These are phyloP conservation scores for Nadsonia starkeyi-henricii DNA, from an alignment of 1,139 yeast genomes.

Conservation along the genomic window DNA sequence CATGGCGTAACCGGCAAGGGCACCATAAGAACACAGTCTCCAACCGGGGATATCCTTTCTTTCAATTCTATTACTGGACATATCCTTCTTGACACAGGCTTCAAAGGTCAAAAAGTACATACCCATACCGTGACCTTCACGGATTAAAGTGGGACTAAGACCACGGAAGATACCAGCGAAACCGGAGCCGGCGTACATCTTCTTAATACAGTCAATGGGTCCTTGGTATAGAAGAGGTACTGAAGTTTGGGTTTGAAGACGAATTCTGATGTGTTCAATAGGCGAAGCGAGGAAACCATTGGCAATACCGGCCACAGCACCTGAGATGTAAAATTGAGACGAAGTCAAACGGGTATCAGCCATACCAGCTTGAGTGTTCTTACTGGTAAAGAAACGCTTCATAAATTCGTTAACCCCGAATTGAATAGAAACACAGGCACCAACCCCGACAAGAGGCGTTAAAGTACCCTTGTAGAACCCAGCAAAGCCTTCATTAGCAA, in stretches of 20 bases:
- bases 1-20: slow-evolving; percentile 71
- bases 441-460: slow-evolving; percentile 80
- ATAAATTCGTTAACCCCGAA: slow-evolving; percentile 85
- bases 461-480: slow-evolving; percentile 87
- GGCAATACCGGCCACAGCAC: slow-evolving; percentile 81
- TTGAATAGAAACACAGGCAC: slow-evolving; percentile 81
- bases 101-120: slow-evolving; percentile 81
- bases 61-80: slow-evolving; percentile 28
- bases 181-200: slow-evolving; percentile 44
- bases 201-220: slow-evolving; percentile 64
- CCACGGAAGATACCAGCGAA: slow-evolving; percentile 61
- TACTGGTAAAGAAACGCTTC: slow-evolving; percentile 56
- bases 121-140: slow-evolving; percentile 85
- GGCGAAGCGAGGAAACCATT: slow-evolving; percentile 75
- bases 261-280: slow-evolving; percentile 82
- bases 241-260: slow-evolving; percentile 70
- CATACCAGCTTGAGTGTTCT: slow-evolving; percentile 27
- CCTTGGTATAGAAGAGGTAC: slow-evolving; percentile 43
- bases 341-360: slow-evolving; percentile 26
- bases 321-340: slow-evolving; percentile 61
- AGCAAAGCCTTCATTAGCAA: slow-evolving; percentile 58
- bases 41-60: slow-evolving; percentile 70
- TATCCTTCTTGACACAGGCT: slow-evolving; percentile 59
- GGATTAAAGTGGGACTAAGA: slow-evolving; percentile 57
- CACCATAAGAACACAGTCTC: slow-evolving; percentile 73